phyloP scores from a whole-genome alignment of 257 asterid genomes.

The Capsicum pubescens region DNA sequence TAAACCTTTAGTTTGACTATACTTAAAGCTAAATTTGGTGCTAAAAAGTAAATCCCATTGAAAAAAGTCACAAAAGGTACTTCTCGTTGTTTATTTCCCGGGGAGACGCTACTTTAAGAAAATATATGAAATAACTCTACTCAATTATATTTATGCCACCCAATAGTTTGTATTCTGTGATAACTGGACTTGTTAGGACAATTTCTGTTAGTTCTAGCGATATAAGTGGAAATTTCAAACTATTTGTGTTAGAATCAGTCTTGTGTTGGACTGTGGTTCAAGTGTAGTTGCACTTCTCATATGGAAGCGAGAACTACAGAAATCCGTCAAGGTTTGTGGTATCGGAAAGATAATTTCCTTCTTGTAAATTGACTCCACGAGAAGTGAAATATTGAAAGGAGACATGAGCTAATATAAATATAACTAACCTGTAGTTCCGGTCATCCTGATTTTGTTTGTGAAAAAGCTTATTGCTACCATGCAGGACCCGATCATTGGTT shows the following conservation, averaged over 20 bases:
- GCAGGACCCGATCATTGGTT: slow-evolving; percentile 94
- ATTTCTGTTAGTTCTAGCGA: neutral
- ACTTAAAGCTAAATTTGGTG: neutral
- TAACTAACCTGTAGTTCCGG: neutral
- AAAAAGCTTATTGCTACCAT: neutral
- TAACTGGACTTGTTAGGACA: neutral
- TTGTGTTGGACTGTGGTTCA: neutral
- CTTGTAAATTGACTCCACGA: neutral
- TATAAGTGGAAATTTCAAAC: neutral
- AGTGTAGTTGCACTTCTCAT: neutral
- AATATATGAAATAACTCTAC: neutral
- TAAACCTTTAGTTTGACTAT: neutral
- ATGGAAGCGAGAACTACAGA: neutral
- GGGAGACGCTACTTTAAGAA: neutral
- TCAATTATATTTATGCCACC: neutral
- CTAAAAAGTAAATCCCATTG: neutral
- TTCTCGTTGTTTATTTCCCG: neutral
- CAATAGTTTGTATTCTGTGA: neutral
- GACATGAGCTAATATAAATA: neutral
- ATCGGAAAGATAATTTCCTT: neutral
- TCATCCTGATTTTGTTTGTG: neutral
- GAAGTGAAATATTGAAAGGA: neutral
- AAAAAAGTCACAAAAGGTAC: neutral
- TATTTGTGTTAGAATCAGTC: neutral
- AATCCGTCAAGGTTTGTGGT: slow-evolving; percentile 18